A percentile compares a stretch with the other conserved stretches of the same genome.
These are phyloP conservation scores for Saitozyma sp. DNA, from an alignment of 768 basidiomycete species.

Conservation along the genomic window DNA sequence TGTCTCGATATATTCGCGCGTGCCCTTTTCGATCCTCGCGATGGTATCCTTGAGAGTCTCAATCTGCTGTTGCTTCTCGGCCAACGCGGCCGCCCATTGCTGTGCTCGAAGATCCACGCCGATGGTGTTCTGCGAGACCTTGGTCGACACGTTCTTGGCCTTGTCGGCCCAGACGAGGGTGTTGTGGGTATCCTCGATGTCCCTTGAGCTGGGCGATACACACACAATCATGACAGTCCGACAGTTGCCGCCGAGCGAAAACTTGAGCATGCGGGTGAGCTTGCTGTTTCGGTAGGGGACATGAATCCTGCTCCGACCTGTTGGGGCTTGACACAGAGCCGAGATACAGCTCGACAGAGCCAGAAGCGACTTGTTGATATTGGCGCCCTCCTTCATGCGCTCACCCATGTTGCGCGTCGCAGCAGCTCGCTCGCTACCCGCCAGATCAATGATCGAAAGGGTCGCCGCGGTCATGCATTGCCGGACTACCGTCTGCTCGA, in stretches of 20 bases:
- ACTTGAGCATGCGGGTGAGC: constrained; percentile 93
- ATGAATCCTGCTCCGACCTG: constrained; percentile 66
- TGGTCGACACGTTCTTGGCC: constrained; percentile 97
- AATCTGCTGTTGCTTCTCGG: constrained; percentile 79
- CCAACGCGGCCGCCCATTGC: constrained; percentile 92
- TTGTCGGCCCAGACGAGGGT: constrained; percentile 96
- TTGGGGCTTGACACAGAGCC: constrained; percentile 82
- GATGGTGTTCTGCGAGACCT: constrained; percentile 89
- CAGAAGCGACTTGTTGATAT: constrained; percentile 97
- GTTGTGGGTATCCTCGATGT: constrained; percentile 99
- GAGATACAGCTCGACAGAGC: constrained; percentile 98
- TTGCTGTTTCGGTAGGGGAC: constrained; percentile 98
- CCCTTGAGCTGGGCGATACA: constrained; percentile 86
- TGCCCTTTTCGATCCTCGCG: constrained; percentile 62
- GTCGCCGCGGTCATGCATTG: constrained; percentile 61
- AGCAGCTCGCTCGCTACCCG: constrained; percentile 93
- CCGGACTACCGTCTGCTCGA: constrained; percentile 71
- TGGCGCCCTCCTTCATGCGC: constrained; percentile 96
- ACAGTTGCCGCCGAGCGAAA: constrained; percentile 97
- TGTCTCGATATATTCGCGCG: constrained; percentile 58
- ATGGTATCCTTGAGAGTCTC: constrained; percentile 82
- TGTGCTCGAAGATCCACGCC: constrained; percentile 94
- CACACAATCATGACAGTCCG: constrained; percentile 99
- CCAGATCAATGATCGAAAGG: constrained; percentile 95
- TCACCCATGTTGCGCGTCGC: constrained; percentile 97